Conservation (phyloP, 352 stramenopile genomes). For the Chrysophaeum taylorii region DNA sequence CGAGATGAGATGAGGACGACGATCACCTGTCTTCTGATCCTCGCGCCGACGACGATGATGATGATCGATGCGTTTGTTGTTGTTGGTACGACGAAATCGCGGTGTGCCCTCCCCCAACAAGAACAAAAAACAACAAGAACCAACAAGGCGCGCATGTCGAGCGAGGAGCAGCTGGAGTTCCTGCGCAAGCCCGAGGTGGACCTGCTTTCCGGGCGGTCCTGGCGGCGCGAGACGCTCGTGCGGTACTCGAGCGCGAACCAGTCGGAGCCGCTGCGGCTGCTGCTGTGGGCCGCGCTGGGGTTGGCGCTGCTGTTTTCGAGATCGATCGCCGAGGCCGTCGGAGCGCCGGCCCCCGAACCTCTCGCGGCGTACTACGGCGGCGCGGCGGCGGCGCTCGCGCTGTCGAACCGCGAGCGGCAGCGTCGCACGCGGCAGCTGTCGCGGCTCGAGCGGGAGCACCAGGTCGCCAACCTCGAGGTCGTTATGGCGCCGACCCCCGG, state of each 20-base stretch:
- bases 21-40: too few species aligned
- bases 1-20: too few species aligned
- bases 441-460: background rate
- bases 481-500: background rate
- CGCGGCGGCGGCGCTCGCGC: background rate
- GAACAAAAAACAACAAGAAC: too few species aligned
- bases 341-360: background rate
- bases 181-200: background rate
- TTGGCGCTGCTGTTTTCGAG: background rate
- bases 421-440: background rate
- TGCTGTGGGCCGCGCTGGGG: background rate
- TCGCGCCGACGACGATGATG: too few species aligned
- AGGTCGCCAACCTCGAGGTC: background rate
- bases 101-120: too few species aligned
- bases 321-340: background rate
- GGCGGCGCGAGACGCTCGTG: slow-evolving; percentile 6
- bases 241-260: slow-evolving; percentile 10
- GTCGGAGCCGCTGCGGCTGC: background rate
- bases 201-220: background rate
- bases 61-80: too few species aligned
- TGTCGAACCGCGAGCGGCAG: background rate
- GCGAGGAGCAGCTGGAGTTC: background rate
- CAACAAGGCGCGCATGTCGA: too few species aligned
- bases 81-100: too few species aligned
- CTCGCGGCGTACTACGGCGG: background rate